Evolutionary conservation across 2,329 filamentous ascomycete genomes (phyloP), one percentile per base, ranked within the genome.

Genomic region (Cryphonectria nitschkei): DNA sequence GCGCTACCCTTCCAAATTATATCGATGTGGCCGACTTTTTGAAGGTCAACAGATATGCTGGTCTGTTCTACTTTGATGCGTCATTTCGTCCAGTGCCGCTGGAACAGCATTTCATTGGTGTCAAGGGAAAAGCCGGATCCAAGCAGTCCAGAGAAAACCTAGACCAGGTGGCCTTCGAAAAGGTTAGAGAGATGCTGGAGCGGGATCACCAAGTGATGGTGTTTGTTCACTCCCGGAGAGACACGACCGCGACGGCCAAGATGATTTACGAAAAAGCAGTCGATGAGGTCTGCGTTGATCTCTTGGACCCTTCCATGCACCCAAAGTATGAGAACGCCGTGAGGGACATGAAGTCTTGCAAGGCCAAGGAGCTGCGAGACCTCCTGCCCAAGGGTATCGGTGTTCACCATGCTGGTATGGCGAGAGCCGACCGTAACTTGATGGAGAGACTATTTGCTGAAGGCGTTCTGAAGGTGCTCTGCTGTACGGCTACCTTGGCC

Each of bases 181-280:
- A 99, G 79, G 94, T 98, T 63, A 92, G 90, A 75, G 92, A 96
- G 67, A 98, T 99, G 95, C 85, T 99, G 3, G 89, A 94, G 78
- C 85, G 86, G 71, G 95, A 93, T n/a, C 96, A 99, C 77, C 96
- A 99, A 80, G 88, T 99, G 75, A 99, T 99, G 97, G 95, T 99
- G 0, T 99, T 99, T 80, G 97, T 99, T 14, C 97, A 99, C 80
- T 98, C 95, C 0, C 88, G 96, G 37, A 95, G 97, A 78, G 97
- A 99, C 76, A 99, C 97, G 0, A 89, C 97, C 75, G 88, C 92
- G 73, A 97, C 95, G 1, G 95, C 96, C 62, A 92, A 93, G 74
- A 93, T 92, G 84, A 84, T 99, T 37, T 90, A 93, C 73, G 91
- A 98, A 75, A 94, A 96, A 84, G 96, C 96, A 0, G 84, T 90